These are phyloP conservation scores for Penicillium sp. DNA, from an alignment of 2,329 filamentous ascomycete genomes.

Conservation along the genomic window DNA sequence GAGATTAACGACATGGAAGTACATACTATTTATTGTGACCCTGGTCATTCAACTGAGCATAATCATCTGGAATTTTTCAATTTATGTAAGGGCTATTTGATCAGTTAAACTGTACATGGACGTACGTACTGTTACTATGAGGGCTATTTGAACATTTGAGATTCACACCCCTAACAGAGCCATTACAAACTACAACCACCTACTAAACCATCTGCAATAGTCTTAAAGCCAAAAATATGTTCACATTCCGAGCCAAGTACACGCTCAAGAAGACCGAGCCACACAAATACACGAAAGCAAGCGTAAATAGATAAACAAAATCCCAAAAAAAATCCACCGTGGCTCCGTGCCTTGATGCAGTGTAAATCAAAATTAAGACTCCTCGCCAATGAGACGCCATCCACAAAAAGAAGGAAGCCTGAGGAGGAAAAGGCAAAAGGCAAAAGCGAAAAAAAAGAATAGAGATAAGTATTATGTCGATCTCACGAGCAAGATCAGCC, in stretches of 20 bases:
- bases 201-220: background rate
- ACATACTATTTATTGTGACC: no score
- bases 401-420: conserved; percentile 13
- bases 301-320: background rate
- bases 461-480: conserved; percentile 11
- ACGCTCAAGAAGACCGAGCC: background rate
- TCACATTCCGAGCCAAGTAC: conserved; percentile 2
- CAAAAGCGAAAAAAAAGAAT: conserved; percentile 8
- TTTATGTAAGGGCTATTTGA: no score
- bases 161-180: no score
- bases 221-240: background rate
- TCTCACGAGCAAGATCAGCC: background rate
- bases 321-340: conserved; percentile 23
- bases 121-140: no score
- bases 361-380: conserved; percentile 22
- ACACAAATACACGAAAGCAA: conserved; percentile 1
- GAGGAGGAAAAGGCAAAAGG: no score
- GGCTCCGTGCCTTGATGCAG: conserved; percentile 35
- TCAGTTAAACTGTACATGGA: no score
- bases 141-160: no score
- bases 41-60: no score
- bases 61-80: no score
- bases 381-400: conserved; percentile 32
- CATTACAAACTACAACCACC: no score
- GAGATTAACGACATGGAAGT: no score